Percentiles rank a stretch among this genome's conserved stretches.
Evolutionary conservation across 1,139 yeast genomes (phyloP).

Genomic region (Blastobotrys capitulatus): DNA sequence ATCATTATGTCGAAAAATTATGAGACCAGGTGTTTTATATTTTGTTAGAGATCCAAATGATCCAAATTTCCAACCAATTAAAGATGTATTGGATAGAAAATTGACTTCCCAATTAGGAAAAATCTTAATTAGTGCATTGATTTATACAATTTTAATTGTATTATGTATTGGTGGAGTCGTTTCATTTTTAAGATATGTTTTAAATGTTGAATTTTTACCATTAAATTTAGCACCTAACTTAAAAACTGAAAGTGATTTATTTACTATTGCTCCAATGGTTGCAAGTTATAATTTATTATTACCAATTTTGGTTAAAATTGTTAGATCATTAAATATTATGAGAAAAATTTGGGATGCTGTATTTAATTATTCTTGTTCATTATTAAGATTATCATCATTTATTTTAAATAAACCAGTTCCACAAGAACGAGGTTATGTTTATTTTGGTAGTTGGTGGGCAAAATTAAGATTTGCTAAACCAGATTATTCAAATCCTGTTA

Average conservation of each 20-base stretch:
- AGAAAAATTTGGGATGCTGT: constrained; percentile 54
- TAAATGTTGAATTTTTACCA: constrained; percentile 30
- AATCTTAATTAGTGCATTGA: constrained; percentile 66
- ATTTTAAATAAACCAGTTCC: constrained; percentile 64
- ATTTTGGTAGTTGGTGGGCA: constrained; percentile 50
- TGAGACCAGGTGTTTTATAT: constrained; percentile 84
- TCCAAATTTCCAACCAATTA: constrained; percentile 82
- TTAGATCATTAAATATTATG: constrained; percentile 22
- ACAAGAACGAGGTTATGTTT: constrained; percentile 66
- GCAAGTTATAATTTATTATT: constrained; percentile 11
- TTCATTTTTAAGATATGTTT: constrained; percentile 44
- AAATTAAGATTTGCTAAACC: constrained; percentile 43
- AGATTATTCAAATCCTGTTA: constrained; percentile 55
- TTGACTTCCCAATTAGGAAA: constrained; percentile 66
- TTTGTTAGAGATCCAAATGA: constrained; percentile 94
- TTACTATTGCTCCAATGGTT: constrained; percentile 11
- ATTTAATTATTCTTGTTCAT: constrained; percentile 51
- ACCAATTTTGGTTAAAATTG: constrained; percentile 25
- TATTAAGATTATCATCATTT: constrained; percentile 71
- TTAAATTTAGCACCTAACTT: constrained; percentile 16
- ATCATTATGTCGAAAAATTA: constrained; percentile 71
- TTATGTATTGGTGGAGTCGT: constrained; percentile 70
- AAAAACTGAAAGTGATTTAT: neutral
- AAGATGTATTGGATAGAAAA: constrained; percentile 80
- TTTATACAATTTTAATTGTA: constrained; percentile 67